Conservation (phyloP, 2,329 filamentous ascomycete species). For the Penicillium sp. region DNA sequence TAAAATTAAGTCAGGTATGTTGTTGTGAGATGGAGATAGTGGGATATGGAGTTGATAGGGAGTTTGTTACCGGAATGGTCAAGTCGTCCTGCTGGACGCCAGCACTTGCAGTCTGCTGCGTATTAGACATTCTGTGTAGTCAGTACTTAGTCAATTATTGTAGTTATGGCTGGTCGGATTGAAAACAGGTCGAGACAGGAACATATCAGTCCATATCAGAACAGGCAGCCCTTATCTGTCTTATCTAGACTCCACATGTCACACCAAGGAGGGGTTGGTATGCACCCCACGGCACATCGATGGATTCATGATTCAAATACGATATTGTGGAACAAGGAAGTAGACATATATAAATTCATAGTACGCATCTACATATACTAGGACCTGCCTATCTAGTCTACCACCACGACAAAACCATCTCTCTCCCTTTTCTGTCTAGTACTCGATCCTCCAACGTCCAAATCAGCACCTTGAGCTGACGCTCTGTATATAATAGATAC, state of each 20-base stretch:
- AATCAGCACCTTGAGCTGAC: conserved; percentile 10
- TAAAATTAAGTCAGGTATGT: neutral
- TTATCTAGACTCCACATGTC: no score
- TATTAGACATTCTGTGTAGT: neutral
- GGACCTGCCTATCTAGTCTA: neutral
- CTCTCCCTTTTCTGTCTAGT: conserved; percentile 5
- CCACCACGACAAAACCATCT: conserved; percentile 11
- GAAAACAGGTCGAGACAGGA: no score
- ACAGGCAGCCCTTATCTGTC: no score
- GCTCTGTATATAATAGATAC: conserved; percentile 8
- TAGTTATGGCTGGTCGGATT: no score
- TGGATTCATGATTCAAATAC: no score
- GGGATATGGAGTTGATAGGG: neutral
- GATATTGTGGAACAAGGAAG: no score
- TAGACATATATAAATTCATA: no score
- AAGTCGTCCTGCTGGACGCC: conserved; percentile 43
- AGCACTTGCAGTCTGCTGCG: neutral
- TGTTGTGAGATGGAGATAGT: neutral
- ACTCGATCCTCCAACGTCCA: conserved; percentile 11
- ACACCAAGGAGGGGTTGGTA: no score
- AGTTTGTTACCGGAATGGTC: conserved; percentile 40
- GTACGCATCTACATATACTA: no score
- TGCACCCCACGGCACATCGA: no score
- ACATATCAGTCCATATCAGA: no score
- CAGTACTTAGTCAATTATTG: no score